Evolutionary conservation across 345 rosid genomes (phyloP).

Genomic region (Nasturtium officinale): DNA sequence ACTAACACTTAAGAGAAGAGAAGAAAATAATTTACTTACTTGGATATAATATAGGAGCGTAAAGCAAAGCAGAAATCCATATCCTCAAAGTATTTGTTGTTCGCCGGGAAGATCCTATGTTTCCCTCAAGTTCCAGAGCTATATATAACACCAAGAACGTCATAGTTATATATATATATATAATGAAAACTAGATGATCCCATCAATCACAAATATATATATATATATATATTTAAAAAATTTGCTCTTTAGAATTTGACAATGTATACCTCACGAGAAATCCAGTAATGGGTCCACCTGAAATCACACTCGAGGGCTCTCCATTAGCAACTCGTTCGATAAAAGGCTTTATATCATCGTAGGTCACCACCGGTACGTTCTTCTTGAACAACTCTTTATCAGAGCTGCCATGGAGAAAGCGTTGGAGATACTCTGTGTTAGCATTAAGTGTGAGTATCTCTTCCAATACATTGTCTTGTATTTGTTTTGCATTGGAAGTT

Average conservation of each 20-base stretch:
- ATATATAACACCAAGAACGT: no score
- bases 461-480: conserved; percentile 48
- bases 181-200: no score
- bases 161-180: no score
- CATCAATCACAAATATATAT: no score
- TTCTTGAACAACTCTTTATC: conserved; percentile 49
- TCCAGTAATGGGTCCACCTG: conserved; percentile 52
- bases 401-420: conserved; percentile 40
- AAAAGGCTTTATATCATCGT: conserved; percentile 58
- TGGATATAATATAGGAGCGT: no score
- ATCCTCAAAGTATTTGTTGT: background rate
- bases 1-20: no score
- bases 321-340: conserved; percentile 62
- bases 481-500: no score
- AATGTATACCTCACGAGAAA: background rate
- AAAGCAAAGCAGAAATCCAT: background rate
- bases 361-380: conserved; percentile 56
- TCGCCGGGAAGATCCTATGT: conserved; percentile 66
- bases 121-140: conserved; percentile 72
- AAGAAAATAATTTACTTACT: no score
- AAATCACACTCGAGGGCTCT: conserved; percentile 53
- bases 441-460: conserved; percentile 53
- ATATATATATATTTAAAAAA: no score
- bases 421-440: conserved; percentile 51
- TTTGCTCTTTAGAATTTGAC: background rate